Base-by-base conservation (phyloP, 2,329 filamentous ascomycete genomes). In the Botryotinia narcissicola region DNA sequence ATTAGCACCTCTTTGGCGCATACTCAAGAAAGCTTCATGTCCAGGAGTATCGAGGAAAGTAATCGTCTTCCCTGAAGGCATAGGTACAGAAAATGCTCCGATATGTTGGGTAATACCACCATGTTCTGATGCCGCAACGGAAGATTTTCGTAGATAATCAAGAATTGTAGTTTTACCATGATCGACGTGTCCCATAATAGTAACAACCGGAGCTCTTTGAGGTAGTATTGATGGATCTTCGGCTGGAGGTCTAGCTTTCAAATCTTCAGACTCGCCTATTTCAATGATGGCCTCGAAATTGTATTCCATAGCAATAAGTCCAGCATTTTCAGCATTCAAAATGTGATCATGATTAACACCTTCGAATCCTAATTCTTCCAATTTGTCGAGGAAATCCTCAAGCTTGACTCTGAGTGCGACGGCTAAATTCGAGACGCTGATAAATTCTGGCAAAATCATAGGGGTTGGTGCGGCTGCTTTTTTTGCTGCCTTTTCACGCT, bases 141-240 rank as follows among this genome's bases (percentile, higher is more conserved):
- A 98, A 1, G 95, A 96, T 78, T 97, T 97, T 54, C 96, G 92
- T 62, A 99, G 86, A 84, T 91, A 98, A 81, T 99, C 96, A 16
- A 99, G 86, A 60, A 99, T 90, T 0, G 97, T 99, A 0, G 96
- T 99, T 85, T 99, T 99, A 71, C 96, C 96, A 82, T 99, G 96
- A 81, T 99, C 97, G 78, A 99, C 96, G 77, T 99, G 96, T 3
- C 96, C 96, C 97, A 99, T 99, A 80, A 99, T 99, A 0, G 97
- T 98, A 57, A 99, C 95, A 51, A 99, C 94, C 0, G 96, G 97
- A 12, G 96, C 95, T 25, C 97, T 89, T 48, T 85, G 83, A 2
- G 94, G 94, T 12, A 98, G 83, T 22, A 82, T 78, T 0, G 92
- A 89, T 67, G 85, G 87, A 81, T 95, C 93, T 78, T 90, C 90